Percentiles rank a stretch among this genome's conserved stretches.
Evolutionary conservation across 2,329 filamentous ascomycete species (phyloP).

Genomic region (Byssothecium circinans): DNA sequence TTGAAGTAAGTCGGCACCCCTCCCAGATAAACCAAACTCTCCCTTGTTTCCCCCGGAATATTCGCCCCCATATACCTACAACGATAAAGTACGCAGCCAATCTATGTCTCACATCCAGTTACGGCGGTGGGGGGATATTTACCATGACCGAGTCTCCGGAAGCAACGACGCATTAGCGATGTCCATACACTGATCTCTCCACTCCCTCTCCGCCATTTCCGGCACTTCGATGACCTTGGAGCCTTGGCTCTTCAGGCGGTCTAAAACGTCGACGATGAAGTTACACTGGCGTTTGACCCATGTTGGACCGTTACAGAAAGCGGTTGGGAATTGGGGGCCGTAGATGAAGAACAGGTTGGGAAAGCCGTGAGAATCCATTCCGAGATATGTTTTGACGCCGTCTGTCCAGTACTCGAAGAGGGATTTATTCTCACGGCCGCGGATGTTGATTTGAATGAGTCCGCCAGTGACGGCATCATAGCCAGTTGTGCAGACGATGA

Average conservation of each 20-base stretch:
- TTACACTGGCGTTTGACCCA: constrained; percentile 59
- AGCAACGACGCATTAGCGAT: constrained; percentile 53
- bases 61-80: constrained; percentile 25
- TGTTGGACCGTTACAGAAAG: constrained; percentile 59
- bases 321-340: constrained; percentile 60
- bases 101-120: not conserved
- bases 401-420: constrained; percentile 21
- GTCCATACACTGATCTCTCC: constrained; percentile 55
- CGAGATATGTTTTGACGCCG: constrained; percentile 40
- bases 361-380: constrained; percentile 43
- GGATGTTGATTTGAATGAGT: constrained; percentile 41
- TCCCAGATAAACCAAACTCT: constrained; percentile 55
- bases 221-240: constrained; percentile 57
- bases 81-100: fast-evolving
- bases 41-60: constrained; percentile 56
- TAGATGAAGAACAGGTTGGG: constrained; percentile 54
- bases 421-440: constrained; percentile 25
- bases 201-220: constrained; percentile 49
- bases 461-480: constrained; percentile 47
- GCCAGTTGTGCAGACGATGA: constrained; percentile 52
- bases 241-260: constrained; percentile 50
- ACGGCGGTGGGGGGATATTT: too few relatives aligned
- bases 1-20: constrained; percentile 28
- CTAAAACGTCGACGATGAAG: constrained; percentile 57
- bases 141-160: constrained; percentile 46